A percentile compares a stretch with the other conserved stretches of the same genome.
These are phyloP conservation scores for Tylopilus sp. DNA, from an alignment of 1,284 basidiomycete species.

Conservation along the genomic window DNA sequence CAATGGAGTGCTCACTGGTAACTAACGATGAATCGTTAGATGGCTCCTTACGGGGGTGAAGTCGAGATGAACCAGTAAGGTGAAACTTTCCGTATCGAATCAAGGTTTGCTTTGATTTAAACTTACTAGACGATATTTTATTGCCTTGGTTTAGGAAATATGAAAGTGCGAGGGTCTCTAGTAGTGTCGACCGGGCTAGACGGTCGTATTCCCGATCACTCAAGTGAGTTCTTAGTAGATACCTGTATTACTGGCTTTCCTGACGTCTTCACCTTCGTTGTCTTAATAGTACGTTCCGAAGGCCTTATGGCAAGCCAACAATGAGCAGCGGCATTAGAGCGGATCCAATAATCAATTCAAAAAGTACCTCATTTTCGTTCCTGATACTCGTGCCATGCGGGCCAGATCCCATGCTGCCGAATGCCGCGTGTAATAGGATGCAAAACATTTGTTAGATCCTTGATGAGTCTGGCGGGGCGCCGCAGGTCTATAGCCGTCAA, in stretches of 20 bases:
- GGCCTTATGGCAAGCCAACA: no score
- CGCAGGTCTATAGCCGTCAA: no score
- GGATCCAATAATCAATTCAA: no score
- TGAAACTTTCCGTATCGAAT: conserved; percentile 74
- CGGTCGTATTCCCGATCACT: conserved; percentile 75
- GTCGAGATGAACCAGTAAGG: conserved; percentile 67
- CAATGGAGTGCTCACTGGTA: neutral
- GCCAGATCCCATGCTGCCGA: no score
- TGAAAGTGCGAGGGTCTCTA: conserved; percentile 76
- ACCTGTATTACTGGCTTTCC: conserved; percentile 60
- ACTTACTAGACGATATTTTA: neutral
- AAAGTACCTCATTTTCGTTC: no score
- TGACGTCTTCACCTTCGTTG: conserved; percentile 77
- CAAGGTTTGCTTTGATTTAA: conserved; percentile 56
- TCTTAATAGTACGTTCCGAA: conserved; percentile 33
- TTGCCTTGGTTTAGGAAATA: conserved; percentile 54
- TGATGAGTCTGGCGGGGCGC: no score
- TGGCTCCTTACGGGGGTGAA: conserved; percentile 80
- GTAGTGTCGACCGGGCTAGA: conserved; percentile 75
- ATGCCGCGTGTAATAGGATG: no score
- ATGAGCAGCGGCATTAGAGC: no score
- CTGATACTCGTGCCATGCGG: no score
- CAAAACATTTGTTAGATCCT: no score
- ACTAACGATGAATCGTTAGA: conserved; percentile 51
- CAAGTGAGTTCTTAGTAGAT: conserved; percentile 20